phyloP scores from a whole-genome alignment of 2,329 filamentous ascomycete genomes.

The Nemania diffusa region DNA sequence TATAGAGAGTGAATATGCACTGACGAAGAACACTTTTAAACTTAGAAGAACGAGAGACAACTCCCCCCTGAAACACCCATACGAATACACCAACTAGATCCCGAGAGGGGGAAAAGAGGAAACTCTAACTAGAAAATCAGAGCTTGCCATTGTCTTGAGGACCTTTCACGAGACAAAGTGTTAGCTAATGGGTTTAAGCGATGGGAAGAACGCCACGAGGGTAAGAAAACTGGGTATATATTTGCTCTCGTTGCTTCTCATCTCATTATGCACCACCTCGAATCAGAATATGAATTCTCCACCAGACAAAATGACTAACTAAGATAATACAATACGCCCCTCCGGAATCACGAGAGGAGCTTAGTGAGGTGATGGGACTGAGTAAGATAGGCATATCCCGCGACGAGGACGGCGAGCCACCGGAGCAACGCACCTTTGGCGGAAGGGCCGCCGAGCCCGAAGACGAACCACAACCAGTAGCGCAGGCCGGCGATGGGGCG shows the following conservation, averaged over 20 bases:
- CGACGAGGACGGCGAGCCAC: slow-evolving; percentile 60
- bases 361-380: slow-evolving; percentile 33
- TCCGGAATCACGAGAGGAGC: slow-evolving; percentile 2
- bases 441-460: slow-evolving; percentile 62
- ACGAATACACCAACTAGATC: not conserved
- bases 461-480: slow-evolving; percentile 65
- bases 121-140: slow-evolving; percentile 2
- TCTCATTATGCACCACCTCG: not conserved
- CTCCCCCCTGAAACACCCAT: no score
- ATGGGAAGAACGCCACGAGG: not conserved
- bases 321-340: not conserved
- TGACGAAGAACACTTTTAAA: no score
- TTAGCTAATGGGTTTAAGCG: slow-evolving; percentile 21
- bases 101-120: not conserved
- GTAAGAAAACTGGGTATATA: slow-evolving; percentile 12
- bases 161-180: slow-evolving; percentile 28
- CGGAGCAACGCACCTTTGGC: slow-evolving; percentile 62
- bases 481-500: slow-evolving; percentile 60
- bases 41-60: no score
- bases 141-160: slow-evolving; percentile 30
- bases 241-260: not conserved
- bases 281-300: no score
- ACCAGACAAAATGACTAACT: no score
- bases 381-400: slow-evolving; percentile 49
- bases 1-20: no score